Base-by-base conservation (phyloP, 192 early-diverging fungal genomes). In the Backusella macrospora region DNA sequence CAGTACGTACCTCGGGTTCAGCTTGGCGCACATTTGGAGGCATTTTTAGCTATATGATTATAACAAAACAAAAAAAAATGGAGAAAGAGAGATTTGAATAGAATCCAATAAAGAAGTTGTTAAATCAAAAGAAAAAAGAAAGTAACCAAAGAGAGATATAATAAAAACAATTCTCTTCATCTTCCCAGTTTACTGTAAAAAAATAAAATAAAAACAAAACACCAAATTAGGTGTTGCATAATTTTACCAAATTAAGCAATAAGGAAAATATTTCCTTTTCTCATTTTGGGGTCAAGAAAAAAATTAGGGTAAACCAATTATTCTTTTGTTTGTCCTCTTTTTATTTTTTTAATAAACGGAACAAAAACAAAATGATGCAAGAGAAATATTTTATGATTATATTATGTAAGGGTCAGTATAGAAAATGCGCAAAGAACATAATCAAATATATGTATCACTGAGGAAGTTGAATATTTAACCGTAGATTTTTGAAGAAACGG, bases 171-270 rank as follows among this genome's bases (percentile, higher is more conserved):
- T 59, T 59, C 26, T 10, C 21, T 59, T 59, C 26, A 18, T 59
- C 52, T 59, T 59, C 9, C 52, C 23, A 59, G 52, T 12, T 59
- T 8, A 34, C 9, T 21, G 4, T 59, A 59, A 59, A 59, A 49
- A 49, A 18, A 18, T 18, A 49, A 59, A 59, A 59, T 26, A 59
- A 59, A 59, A 59, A 59, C 52, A 59, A 59, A 12, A 59, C 21
- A 59, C 52, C 52, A 59, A 59, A 59, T 59, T 59, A 23, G 52
- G 52, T 10, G 52, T 10, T 59, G 52, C 52, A 59, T 59, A 4
- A 59, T 59, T 59, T 59, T 59, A 59, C 52, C 52, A 59, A 59
- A 59, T 59, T 59, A 26, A 59, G 52, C 52, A 59, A 59, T 9
- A 59, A 13, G 10, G 18, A 59, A 59, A 59, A 59, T 59, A 59